Conservation (phyloP, 2,329 filamentous ascomycete genomes). For the Aureobasidium zeae region DNA sequence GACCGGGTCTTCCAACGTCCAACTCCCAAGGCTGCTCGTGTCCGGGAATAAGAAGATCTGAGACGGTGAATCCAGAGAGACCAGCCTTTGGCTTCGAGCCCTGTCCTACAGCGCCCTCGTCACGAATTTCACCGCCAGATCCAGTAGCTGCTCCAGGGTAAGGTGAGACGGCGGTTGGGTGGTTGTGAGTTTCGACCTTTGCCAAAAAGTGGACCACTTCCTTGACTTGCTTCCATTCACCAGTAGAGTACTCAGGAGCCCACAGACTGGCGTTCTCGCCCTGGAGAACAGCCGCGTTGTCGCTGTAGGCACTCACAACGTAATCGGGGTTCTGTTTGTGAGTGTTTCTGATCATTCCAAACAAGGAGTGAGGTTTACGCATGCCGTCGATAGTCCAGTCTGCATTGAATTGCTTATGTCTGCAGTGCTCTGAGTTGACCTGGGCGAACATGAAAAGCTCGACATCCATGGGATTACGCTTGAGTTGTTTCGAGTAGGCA, state of each 20-base stretch:
- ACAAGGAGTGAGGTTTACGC: conserved; percentile 69
- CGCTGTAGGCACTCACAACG: conserved; percentile 93
- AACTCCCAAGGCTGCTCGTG: conserved; percentile 80
- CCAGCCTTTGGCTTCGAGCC: conserved; percentile 91
- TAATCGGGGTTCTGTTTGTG: conserved; percentile 67
- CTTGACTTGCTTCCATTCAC: conserved; percentile 78
- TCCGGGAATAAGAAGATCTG: conserved; percentile 81
- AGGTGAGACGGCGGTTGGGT: conserved; percentile 90
- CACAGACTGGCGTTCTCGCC: conserved; percentile 67
- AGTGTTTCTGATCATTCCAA: conserved; percentile 94
- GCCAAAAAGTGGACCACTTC: conserved; percentile 79
- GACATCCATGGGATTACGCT: conserved; percentile 69
- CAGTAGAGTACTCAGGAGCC: conserved; percentile 78
- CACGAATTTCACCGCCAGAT: conserved; percentile 88
- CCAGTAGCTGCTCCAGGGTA: conserved; percentile 91
- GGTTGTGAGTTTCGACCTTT: conserved; percentile 98
- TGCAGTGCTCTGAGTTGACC: conserved; percentile 93
- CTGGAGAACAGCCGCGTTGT: conserved; percentile 89
- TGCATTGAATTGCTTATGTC: conserved; percentile 90
- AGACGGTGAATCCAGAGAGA: conserved; percentile 87
- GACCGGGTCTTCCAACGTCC: conserved; percentile 77
- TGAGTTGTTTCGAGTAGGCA: conserved; percentile 58
- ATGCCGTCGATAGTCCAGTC: conserved; percentile 89
- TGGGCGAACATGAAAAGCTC: conserved; percentile 99
- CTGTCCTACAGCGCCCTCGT: conserved; percentile 87